A percentile compares a stretch with the other conserved stretches of the same genome.
These are phyloP conservation scores for Globisporangium lucens DNA, from an alignment of 352 stramenopile species.

Conservation along the genomic window DNA sequence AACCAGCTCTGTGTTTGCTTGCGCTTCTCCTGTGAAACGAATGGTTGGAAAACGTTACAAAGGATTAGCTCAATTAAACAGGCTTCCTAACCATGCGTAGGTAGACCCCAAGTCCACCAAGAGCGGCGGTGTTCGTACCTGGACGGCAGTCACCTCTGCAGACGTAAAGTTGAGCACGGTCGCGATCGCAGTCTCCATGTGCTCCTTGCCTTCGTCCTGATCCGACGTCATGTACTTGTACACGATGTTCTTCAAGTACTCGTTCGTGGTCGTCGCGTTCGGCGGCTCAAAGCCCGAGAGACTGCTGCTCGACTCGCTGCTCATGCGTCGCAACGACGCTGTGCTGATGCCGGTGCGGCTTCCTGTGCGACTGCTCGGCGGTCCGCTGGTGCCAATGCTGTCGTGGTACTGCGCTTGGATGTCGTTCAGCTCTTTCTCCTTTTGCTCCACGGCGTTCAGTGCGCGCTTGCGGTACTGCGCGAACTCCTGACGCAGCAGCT, in stretches of 20 bases:
- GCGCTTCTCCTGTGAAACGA: constrained; percentile 10
- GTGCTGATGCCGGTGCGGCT: constrained; percentile 39
- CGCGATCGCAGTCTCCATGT: constrained; percentile 88
- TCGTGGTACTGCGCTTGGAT: constrained; percentile 66
- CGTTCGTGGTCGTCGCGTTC: constrained; percentile 77
- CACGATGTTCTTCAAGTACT: constrained; percentile 91
- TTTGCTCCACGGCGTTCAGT: constrained; percentile 77
- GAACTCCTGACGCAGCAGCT: constrained; percentile 73
- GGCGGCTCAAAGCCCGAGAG: constrained; percentile 79
- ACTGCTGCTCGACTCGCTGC: constrained; percentile 75
- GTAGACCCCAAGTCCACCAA: background rate
- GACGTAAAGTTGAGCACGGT: constrained; percentile 86
- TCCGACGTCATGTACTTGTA: constrained; percentile 91
- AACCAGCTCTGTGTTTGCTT: constrained; percentile 22
- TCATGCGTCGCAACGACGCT: constrained; percentile 58
- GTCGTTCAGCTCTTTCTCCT: constrained; percentile 73
- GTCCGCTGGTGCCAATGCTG: constrained; percentile 25
- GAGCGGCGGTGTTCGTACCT: constrained; percentile 21
- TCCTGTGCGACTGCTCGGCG: constrained; percentile 34
- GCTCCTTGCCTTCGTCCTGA: constrained; percentile 77
- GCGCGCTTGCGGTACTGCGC: constrained; percentile 75
- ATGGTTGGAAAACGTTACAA: too few relatives aligned
- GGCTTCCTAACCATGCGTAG: background rate
- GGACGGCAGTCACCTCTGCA: constrained; percentile 54
- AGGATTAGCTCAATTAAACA: background rate